phyloP scores from a whole-genome alignment of 768 basidiomycete genomes.

The Boletus rubroflammeus region DNA sequence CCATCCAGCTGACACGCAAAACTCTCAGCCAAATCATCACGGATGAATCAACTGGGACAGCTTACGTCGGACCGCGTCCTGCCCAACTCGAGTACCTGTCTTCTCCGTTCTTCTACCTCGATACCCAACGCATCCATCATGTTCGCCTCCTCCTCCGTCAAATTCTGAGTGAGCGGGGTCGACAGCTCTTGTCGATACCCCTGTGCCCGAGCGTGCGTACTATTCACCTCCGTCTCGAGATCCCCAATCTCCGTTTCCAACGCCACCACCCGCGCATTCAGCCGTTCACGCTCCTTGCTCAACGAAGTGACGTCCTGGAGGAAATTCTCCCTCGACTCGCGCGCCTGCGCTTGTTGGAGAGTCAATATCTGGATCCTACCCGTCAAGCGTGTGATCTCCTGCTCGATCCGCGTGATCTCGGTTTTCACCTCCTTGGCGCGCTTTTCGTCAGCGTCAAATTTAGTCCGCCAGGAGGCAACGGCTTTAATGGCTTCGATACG shows the following conservation, averaged over 20 bases:
- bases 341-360: constrained; percentile 67
- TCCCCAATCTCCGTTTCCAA: constrained; percentile 70
- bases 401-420: constrained; percentile 69
- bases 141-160: constrained; percentile 70
- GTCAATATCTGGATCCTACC: constrained; percentile 70
- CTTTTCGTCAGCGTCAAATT: constrained; percentile 61
- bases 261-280: constrained; percentile 54
- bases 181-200: constrained; percentile 68
- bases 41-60: not conserved
- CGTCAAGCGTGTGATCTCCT: constrained; percentile 74
- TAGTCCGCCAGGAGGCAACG: constrained; percentile 71
- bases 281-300: constrained; percentile 66
- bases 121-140: constrained; percentile 64
- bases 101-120: constrained; percentile 74
- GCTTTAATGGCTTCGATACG: constrained; percentile 83
- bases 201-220: constrained; percentile 56
- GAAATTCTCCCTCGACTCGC: constrained; percentile 64
- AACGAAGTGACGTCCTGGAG: constrained; percentile 57
- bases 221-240: constrained; percentile 64
- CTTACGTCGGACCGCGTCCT: constrained; percentile 69
- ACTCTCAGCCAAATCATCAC: not conserved
- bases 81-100: constrained; percentile 63
- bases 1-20: constrained; percentile 46
- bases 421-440: constrained; percentile 72
- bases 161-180: constrained; percentile 68